Percentiles rank a stretch among this genome's conserved stretches.
Conservation (phyloP, 179 eudicot genomes). For the Heliamphora pulchella region DNA sequence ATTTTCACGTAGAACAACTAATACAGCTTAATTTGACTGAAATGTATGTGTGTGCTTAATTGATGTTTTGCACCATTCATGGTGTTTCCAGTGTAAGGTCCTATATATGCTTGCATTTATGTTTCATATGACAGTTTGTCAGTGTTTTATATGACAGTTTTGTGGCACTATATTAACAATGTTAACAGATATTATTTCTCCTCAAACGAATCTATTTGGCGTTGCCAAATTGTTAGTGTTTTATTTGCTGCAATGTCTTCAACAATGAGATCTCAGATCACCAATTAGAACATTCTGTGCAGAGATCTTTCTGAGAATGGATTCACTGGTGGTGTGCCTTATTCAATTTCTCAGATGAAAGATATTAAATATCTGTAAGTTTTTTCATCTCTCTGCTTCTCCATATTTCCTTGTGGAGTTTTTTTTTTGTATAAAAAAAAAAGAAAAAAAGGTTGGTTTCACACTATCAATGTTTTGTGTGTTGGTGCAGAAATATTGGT, state of each 20-base stretch:
- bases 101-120: background rate
- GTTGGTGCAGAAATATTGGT: slow-evolving; percentile 43
- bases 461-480: slow-evolving; percentile 6
- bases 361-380: slow-evolving; percentile 48
- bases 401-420: background rate
- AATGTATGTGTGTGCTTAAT: background rate
- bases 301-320: slow-evolving; percentile 51
- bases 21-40: background rate
- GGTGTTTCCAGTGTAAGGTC: slow-evolving; percentile 1
- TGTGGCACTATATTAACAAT: no score
- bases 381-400: slow-evolving; percentile 11
- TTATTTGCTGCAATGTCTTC: background rate
- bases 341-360: slow-evolving; percentile 50
- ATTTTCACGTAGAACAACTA: background rate
- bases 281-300: slow-evolving; percentile 15
- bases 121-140: background rate
- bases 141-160: no score
- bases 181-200: no score
- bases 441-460: slow-evolving; percentile 5
- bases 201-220: no score
- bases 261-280: background rate
- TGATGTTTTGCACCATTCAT: background rate
- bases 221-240: no score
- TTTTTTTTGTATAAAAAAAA: background rate
- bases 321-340: slow-evolving; percentile 48